Evolutionary conservation across 2,329 filamentous ascomycete genomes (phyloP), one percentile per base, ranked within the genome.

Genomic region (Raffaelea albimanens): DNA sequence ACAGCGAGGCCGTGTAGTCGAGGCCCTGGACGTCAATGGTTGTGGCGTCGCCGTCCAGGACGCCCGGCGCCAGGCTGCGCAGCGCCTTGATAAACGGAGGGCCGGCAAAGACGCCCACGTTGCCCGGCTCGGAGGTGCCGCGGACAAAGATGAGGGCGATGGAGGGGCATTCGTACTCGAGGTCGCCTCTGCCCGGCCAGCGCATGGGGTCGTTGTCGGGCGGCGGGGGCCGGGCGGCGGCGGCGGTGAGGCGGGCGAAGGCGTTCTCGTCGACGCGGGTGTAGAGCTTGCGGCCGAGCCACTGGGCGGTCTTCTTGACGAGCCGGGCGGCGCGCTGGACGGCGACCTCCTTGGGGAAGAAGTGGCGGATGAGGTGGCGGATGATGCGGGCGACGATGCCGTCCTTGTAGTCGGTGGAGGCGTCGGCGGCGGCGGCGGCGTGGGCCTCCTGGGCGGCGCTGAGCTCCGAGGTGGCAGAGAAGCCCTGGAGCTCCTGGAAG

Each of bases 81-180:
- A 61, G 40, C 2, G 57, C 57, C 16, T 50, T 31, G 40, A 57
- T 50, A 22, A 61, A 54, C 4, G 52, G 50, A 3, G 60, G 58
- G 2, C 59, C 60, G 10, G 56, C 54, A 3, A 61, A 33, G 14
- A 47, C 44, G 2, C 59, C 58, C 9, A 61, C 47, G 40, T 60
- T 61, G 13, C 58, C 58, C 0, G 48, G 43, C 38, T 62, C 58
- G 11, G 47, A 52, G 2, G 59, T 62, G 8, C 59, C 60, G 18
- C 60, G 53, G 20, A 58, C 58, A 34, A 58, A 62, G 34, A 62
- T 47, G 19, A 61, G 49, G 23, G 55, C 55, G 19, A 60, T 40
- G 44, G 55, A 52, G 10, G 52, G 52, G 33, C 43, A 44, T 13
- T n/a, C n/a, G n/a, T n/a, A n/a, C n/a, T n/a, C n/a, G n/a, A n/a